Evolutionary conservation across 208 protist genomes (phyloP).

Genomic region (Wallacemonas collosoma): DNA sequence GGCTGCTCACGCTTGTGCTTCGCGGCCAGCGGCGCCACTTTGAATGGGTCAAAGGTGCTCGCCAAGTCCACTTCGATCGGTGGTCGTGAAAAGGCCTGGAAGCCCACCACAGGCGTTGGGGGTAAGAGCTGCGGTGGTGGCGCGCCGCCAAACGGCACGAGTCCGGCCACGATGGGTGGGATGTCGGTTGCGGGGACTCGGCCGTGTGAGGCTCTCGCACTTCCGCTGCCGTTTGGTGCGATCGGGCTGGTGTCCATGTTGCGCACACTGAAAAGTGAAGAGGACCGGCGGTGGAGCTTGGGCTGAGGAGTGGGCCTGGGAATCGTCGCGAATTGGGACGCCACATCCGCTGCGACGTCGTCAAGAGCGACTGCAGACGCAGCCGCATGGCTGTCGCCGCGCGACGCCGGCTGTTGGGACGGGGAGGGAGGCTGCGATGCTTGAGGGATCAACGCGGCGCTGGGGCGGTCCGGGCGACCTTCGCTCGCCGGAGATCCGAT

Average conservation of each 20-base stretch:
- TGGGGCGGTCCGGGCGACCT: too few relatives aligned
- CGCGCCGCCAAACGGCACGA: constrained; percentile 7
- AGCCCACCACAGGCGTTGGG: neutral
- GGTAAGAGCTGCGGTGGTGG: constrained; percentile 1
- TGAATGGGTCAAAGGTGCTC: constrained; percentile 27
- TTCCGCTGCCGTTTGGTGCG: neutral
- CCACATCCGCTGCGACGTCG: neutral
- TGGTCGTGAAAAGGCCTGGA: constrained; percentile 7
- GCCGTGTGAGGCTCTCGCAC: neutral
- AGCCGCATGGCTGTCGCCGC: too few relatives aligned
- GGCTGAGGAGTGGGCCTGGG: constrained; percentile 11
- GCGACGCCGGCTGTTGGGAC: too few relatives aligned
- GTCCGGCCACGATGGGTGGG: constrained; percentile 8
- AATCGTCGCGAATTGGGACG: neutral
- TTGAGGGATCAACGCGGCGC: too few relatives aligned
- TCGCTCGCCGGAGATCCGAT: too few relatives aligned
- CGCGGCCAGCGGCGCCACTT: constrained; percentile 19
- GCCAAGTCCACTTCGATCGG: constrained; percentile 17
- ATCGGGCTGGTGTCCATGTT: neutral
- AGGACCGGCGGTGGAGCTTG: constrained; percentile 6
- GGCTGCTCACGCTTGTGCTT: neutral
- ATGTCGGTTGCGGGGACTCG: neutral
- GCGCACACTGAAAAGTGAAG: constrained; percentile 16
- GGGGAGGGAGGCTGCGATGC: too few relatives aligned
- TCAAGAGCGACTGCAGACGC: neutral